Evolutionary conservation across 148 eudicot genomes (phyloP).

Genomic region (Fagopyrum homotropicum): DNA sequence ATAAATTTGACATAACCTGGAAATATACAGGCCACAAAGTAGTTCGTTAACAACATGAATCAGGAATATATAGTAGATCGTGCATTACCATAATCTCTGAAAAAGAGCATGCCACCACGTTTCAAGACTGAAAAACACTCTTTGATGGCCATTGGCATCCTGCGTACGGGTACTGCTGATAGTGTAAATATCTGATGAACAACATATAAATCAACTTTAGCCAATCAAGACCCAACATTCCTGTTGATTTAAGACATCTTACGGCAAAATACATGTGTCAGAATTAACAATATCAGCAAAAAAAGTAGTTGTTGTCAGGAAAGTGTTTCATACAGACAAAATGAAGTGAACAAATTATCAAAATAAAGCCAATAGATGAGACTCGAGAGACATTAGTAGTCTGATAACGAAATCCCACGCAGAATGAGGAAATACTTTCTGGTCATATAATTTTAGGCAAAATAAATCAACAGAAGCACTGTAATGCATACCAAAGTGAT

Average conservation of each 20-base stretch:
- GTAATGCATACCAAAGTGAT: constrained; percentile 66
- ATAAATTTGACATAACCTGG: background rate
- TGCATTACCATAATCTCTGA: constrained; percentile 85
- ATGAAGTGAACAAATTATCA: too few relatives aligned
- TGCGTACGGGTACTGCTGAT: constrained; percentile 75
- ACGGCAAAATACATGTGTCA: background rate
- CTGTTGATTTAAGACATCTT: background rate
- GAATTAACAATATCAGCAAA: background rate
- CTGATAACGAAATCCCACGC: background rate
- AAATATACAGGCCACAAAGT: background rate
- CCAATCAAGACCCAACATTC: background rate
- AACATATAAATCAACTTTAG: background rate
- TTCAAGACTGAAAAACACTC: constrained; percentile 79
- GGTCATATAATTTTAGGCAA: background rate
- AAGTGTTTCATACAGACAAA: background rate
- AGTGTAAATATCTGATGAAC: constrained; percentile 68
- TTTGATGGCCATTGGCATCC: constrained; percentile 62
- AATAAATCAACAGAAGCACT: background rate
- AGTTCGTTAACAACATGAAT: background rate
- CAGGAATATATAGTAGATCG: constrained; percentile 12
- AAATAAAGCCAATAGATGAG: too few relatives aligned
- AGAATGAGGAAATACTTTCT: background rate
- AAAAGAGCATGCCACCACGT: constrained; percentile 80
- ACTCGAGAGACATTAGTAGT: too few relatives aligned
- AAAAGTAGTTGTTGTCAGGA: background rate